phyloP scores from a whole-genome alignment of 805 yeast genomes.

The Myxozyma vanderwaltii region DNA sequence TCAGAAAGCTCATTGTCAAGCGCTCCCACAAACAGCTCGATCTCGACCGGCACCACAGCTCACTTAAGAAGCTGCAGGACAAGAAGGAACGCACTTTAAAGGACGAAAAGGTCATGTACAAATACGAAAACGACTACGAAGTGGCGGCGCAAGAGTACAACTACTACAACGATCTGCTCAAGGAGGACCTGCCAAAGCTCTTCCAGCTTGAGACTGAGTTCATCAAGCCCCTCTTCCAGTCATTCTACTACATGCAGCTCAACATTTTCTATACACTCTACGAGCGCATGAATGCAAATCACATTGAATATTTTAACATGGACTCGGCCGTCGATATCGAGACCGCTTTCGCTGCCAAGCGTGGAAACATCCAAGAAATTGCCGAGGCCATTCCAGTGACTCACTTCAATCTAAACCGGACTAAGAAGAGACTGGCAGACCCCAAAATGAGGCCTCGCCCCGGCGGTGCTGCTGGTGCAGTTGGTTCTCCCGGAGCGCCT shows the following conservation, averaged over 20 bases:
- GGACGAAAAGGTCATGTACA: conserved; percentile 88
- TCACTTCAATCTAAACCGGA: conserved; percentile 59
- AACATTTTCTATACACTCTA: conserved; percentile 93
- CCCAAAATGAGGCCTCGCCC: conserved; percentile 33
- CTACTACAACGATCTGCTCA: conserved; percentile 92
- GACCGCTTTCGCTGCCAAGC: conserved; percentile 74
- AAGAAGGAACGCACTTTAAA: conserved; percentile 83
- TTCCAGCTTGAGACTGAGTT: conserved; percentile 89
- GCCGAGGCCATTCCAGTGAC: conserved; percentile 88
- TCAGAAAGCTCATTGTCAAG: conserved; percentile 92
- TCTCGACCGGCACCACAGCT: conserved; percentile 78
- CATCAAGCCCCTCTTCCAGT: conserved; percentile 89
- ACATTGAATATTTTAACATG: conserved; percentile 93
- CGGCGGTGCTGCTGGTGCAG: conserved; percentile 28
- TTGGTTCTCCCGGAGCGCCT: conserved; percentile 15
- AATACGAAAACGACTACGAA: conserved; percentile 84
- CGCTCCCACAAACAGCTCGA: conserved; percentile 95
- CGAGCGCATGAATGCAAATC: conserved; percentile 90
- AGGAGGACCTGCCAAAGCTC: conserved; percentile 82
- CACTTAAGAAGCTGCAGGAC: conserved; percentile 69
- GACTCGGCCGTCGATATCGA: conserved; percentile 65
- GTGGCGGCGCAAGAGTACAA: conserved; percentile 94
- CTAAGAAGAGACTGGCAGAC: conserved; percentile 21
- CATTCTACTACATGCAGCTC: conserved; percentile 95
- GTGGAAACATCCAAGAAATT: conserved; percentile 88